phyloP scores from a whole-genome alignment of 345 rosid species.

The Hibiscus trionum region DNA sequence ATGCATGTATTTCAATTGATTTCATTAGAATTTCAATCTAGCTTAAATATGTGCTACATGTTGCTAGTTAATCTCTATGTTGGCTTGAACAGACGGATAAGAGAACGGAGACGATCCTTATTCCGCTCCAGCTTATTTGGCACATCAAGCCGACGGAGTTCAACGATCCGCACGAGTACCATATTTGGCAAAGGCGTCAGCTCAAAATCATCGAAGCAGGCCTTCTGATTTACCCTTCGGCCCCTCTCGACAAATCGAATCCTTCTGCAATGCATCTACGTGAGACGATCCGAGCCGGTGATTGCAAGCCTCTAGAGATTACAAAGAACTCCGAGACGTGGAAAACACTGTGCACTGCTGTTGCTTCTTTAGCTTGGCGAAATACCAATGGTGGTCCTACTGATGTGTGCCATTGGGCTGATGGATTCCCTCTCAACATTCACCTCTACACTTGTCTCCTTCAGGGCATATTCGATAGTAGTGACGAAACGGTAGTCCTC shows the following conservation, averaged over 20 bases:
- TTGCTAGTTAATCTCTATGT: neutral
- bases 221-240: constrained; percentile 59
- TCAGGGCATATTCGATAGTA: constrained; percentile 57
- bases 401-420: constrained; percentile 89
- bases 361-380: constrained; percentile 72
- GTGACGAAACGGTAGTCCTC: constrained; percentile 72
- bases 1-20: neutral
- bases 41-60: too few relatives aligned
- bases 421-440: constrained; percentile 79
- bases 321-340: constrained; percentile 64
- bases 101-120: constrained; percentile 76
- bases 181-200: constrained; percentile 77
- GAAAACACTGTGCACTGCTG: constrained; percentile 56
- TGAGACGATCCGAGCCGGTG: constrained; percentile 42
- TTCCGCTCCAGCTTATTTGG: constrained; percentile 84
- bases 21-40: too few relatives aligned
- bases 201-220: constrained; percentile 73
- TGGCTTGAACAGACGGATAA: constrained; percentile 45
- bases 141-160: constrained; percentile 78
- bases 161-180: constrained; percentile 54
- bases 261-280: constrained; percentile 49
- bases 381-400: constrained; percentile 47
- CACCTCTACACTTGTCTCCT: constrained; percentile 57
- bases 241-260: constrained; percentile 61
- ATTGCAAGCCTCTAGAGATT: constrained; percentile 48